phyloP scores from a whole-genome alignment of 1,284 basidiomycete species.

The Ustilago xerochloae region DNA sequence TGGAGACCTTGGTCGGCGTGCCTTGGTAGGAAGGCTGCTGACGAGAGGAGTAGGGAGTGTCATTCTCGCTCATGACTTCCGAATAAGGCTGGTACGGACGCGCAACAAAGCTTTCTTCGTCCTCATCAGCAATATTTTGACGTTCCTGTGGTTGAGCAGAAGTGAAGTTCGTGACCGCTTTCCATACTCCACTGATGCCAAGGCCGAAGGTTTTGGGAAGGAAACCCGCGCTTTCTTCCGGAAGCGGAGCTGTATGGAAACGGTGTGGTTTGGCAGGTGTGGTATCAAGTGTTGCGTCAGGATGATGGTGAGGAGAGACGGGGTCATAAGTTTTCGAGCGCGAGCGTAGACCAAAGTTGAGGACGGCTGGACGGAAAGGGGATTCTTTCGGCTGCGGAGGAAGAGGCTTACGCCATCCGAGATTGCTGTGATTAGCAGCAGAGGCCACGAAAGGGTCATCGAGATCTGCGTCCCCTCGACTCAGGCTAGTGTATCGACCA shows the following conservation, averaged over 20 bases:
- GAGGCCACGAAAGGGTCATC: slow-evolving; percentile 20
- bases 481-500: not conserved
- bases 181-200: slow-evolving; percentile 35
- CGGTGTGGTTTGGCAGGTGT: slow-evolving; percentile 17
- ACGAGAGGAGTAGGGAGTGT: slow-evolving; percentile 23
- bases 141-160: not conserved
- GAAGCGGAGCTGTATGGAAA: not conserved
- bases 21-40: not conserved
- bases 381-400: slow-evolving; percentile 34
- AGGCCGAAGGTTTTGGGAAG: slow-evolving; percentile 24
- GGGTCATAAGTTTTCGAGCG: slow-evolving; percentile 35
- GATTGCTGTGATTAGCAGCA: not conserved
- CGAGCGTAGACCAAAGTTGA: slow-evolving; percentile 35
- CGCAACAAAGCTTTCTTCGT: slow-evolving; percentile 33
- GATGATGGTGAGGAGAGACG: not conserved
- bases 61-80: slow-evolving; percentile 29
- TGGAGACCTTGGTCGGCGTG: slow-evolving; percentile 7
- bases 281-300: slow-evolving; percentile 2
- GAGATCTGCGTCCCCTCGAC: not conserved
- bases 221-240: not conserved
- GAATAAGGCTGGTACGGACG: slow-evolving; percentile 9
- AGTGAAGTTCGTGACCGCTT: slow-evolving; percentile 18
- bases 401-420: slow-evolving; percentile 25
- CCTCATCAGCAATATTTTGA: not conserved
- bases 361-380: slow-evolving; percentile 23